Conservation (phyloP, 2,329 filamentous ascomycete species). For the Beauveria bassiana region DNA sequence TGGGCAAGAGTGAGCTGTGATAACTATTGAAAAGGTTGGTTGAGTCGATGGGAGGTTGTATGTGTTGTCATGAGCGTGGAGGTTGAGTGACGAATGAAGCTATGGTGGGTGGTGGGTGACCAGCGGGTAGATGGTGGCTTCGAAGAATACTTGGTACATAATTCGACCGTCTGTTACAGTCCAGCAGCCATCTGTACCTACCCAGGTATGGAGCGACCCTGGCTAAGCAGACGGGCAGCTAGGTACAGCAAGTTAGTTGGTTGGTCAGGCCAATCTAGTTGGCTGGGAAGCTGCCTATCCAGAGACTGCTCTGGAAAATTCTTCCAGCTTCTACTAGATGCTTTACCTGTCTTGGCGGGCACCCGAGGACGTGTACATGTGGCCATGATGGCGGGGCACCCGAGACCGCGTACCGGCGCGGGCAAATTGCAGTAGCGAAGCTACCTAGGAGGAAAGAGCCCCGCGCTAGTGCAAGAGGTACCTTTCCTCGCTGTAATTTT, state of each 20-base stretch:
- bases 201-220: no score
- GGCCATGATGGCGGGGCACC: conserved; percentile 6
- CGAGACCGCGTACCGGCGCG: neutral
- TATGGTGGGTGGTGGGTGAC: no score
- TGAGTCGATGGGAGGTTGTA: no score
- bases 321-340: conserved; percentile 18
- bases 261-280: no score
- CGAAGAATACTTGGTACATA: no score
- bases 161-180: no score
- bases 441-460: neutral
- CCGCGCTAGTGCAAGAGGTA: neutral
- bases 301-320: conserved; percentile 19
- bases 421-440: neutral
- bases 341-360: conserved; percentile 3
- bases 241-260: no score
- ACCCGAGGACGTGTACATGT: conserved; percentile 13
- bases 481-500: neutral
- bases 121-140: no score
- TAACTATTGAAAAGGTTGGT: neutral
- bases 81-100: no score
- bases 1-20: neutral
- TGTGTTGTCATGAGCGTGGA: no score
- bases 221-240: no score
- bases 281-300: neutral
- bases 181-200: no score